Base-by-base conservation (phyloP, 257 asterid species). In the Pogostemon cablin region DNA sequence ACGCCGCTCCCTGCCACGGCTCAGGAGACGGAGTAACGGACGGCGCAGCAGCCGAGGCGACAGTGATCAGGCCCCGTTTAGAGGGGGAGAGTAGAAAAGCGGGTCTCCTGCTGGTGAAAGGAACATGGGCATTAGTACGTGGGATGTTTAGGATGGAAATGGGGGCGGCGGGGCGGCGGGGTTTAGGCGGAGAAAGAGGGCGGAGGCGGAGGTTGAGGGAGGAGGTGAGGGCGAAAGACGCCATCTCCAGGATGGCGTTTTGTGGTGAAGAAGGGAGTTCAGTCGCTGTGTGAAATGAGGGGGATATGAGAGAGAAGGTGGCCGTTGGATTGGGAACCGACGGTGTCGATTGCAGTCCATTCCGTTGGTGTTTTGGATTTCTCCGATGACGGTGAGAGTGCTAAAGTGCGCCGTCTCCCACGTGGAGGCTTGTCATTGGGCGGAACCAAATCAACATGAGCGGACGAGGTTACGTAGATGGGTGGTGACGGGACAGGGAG, bases 1-100 rank as follows among this genome's bases (percentile, higher is more conserved):
- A 76, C 2, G 96, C 82, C 3, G 96, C 97, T 2, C 98, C 97
- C 69, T 86, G 95, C 95, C 92, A 89, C 10, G 97, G 86, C 49
- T 52, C 76, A 20, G 87, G 81, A 11, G 88, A 48, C 3, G 79
- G 76, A 6, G 83, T 25, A 0, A 58, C 71, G 2, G 77, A 25
- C 4, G 85, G 67, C 1, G 77, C 39, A 0, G 81, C 38, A 0
- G 84, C 52, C 0, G 85, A 52, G 6, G 85, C 81, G 15, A 81
- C 63, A 0, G 88, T 7, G 3, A 72, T 12, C n/a, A 61, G 67
- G 34, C 2, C 9, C 56, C 79, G 74, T 5, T 76, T 72, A 3
- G 64, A 60, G 32, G 74, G 39, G 12, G 73, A 76, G 65, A 75
- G 77, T 39, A 20, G 11, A 1, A 72, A 47, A 39, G 74, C 3